A percentile compares a stretch with the other conserved stretches of the same genome.
These are phyloP conservation scores for Irpex rosettiformis DNA, from an alignment of 1,284 basidiomycete species.

Conservation along the genomic window DNA sequence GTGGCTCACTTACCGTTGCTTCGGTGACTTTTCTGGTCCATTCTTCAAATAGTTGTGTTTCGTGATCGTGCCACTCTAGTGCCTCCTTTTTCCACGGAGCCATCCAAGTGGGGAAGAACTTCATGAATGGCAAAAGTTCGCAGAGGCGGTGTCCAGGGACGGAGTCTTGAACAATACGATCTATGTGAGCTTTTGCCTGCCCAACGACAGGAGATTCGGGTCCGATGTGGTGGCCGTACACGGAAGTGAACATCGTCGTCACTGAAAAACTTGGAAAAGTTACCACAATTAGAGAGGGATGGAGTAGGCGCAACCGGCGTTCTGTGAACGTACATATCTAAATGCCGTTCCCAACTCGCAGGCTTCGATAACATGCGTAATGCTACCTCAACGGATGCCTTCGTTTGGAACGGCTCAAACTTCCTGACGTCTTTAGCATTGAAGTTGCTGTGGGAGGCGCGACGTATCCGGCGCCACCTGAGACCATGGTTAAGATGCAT, in stretches of 20 bases:
- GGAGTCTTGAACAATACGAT: background rate
- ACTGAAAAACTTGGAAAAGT: background rate
- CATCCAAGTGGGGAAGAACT: slow-evolving; percentile 8
- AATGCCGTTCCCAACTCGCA: background rate
- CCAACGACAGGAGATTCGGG: background rate
- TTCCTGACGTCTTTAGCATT: background rate
- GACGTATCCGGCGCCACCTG: slow-evolving; percentile 1
- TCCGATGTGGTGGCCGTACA: background rate
- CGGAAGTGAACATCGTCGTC: background rate
- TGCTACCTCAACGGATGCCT: background rate
- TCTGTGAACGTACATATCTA: background rate
- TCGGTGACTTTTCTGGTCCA: background rate
- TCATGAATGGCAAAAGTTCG: slow-evolving; percentile 4
- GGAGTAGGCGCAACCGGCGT: too few species aligned
- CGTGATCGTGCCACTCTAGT: slow-evolving; percentile 2
- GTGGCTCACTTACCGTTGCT: background rate
- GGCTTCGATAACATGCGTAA: background rate
- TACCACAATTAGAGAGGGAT: too few species aligned
- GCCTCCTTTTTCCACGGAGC: slow-evolving; percentile 11
- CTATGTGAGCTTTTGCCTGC: background rate
- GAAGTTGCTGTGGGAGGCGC: background rate
- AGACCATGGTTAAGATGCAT: too few species aligned
- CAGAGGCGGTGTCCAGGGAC: background rate
- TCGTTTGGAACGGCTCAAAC: background rate
- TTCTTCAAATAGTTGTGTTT: slow-evolving; percentile 11